phyloP scores from a whole-genome alignment of 202 grass and related monocot species.

The Saccharum hybrid region DNA sequence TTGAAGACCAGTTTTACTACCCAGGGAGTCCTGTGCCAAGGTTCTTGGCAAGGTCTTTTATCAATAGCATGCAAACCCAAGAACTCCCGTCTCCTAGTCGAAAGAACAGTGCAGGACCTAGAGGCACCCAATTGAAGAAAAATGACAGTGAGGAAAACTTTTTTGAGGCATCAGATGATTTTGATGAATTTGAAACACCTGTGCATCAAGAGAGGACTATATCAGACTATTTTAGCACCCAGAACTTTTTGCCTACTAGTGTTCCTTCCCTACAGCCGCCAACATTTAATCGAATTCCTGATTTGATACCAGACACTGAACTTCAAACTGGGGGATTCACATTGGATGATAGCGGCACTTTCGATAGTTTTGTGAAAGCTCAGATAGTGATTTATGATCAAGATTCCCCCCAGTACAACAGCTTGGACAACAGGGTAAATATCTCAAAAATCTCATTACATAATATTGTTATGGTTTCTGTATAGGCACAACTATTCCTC shows the following conservation, averaged over 20 bases:
- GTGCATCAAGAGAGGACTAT: constrained; percentile 56
- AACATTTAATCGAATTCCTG: constrained; percentile 75
- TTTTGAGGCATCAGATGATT: constrained; percentile 93
- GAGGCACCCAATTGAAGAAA: constrained; percentile 58
- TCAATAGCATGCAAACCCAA: constrained; percentile 62
- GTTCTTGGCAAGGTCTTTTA: constrained; percentile 92
- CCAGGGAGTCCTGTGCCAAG: constrained; percentile 58
- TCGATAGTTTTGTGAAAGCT: constrained; percentile 91
- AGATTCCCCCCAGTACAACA: constrained; percentile 82
- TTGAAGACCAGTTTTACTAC: constrained; percentile 83
- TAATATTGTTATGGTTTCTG: constrained; percentile 36
- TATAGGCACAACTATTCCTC: constrained; percentile 31
- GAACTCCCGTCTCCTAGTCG: constrained; percentile 45
- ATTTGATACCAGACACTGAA: constrained; percentile 79
- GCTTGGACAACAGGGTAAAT: constrained; percentile 91
- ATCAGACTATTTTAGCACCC: constrained; percentile 64
- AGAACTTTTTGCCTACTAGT: constrained; percentile 52
- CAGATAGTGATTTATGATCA: constrained; percentile 92
- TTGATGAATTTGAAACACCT: constrained; percentile 78
- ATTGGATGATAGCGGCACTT: constrained; percentile 60
- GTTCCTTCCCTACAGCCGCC: constrained; percentile 70
- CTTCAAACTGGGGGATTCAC: constrained; percentile 54
- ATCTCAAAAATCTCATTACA: constrained; percentile 19
- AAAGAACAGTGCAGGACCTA: constrained; percentile 53
- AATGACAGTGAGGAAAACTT: constrained; percentile 81